These are phyloP conservation scores for Eimeria falciformis DNA, from an alignment of 169 alveolate species.

Conservation along the genomic window DNA sequence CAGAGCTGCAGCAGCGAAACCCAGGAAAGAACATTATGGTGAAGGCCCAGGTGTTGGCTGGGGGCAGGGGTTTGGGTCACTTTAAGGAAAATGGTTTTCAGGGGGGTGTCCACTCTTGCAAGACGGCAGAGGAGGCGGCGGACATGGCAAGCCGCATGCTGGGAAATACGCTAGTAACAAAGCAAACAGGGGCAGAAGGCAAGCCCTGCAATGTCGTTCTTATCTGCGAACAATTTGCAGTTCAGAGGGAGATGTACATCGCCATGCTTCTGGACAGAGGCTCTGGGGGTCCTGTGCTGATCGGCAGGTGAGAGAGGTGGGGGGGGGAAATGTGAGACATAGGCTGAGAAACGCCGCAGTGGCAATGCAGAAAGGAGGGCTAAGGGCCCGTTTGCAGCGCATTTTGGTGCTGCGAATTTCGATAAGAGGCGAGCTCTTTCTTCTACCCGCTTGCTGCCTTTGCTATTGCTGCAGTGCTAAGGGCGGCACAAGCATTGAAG, in stretches of 20 bases:
- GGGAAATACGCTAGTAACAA: slow-evolving; percentile 76
- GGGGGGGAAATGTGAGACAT: no score
- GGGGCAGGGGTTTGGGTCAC: slow-evolving; percentile 82
- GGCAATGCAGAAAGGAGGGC: no score
- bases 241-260: slow-evolving; percentile 93
- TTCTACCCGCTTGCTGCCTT: no score
- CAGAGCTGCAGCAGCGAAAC: neutral
- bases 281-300: slow-evolving; percentile 90
- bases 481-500: slow-evolving; percentile 94
- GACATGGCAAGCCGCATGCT: slow-evolving; percentile 71
- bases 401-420: no score
- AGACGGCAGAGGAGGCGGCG: slow-evolving; percentile 34
- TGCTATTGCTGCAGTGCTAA: slow-evolving; percentile 60
- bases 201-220: slow-evolving; percentile 79
- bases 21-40: slow-evolving; percentile 29
- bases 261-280: slow-evolving; percentile 94
- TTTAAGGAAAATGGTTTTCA: slow-evolving; percentile 82
- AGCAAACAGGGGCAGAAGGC: slow-evolving; percentile 85
- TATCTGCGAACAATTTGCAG: slow-evolving; percentile 66
- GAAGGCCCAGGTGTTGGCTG: slow-evolving; percentile 83
- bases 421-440: no score
- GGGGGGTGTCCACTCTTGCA: slow-evolving; percentile 84
- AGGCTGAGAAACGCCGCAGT: no score
- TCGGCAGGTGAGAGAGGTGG: slow-evolving; percentile 69
- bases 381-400: no score